phyloP scores from a whole-genome alignment of 2,329 filamentous ascomycete genomes.

The Cadophora malorum region DNA sequence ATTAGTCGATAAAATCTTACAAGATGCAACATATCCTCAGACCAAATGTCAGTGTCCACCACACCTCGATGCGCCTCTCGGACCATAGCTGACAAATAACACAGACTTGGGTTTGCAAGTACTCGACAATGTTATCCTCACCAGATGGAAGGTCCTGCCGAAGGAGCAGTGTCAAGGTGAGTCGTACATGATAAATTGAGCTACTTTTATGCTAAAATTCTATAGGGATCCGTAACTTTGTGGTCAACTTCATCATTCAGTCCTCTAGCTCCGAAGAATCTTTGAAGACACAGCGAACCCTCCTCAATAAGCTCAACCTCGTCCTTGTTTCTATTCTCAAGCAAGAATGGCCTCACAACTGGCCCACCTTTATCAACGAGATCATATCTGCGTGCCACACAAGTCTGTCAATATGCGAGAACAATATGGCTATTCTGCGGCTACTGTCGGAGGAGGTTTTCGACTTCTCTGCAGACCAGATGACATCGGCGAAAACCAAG shows the following conservation, averaged over 20 bases:
- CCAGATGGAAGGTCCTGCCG: constrained; percentile 97
- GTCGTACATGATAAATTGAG: constrained; percentile 6
- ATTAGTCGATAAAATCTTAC: constrained; percentile 94
- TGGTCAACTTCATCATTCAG: constrained; percentile 98
- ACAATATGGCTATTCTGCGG: constrained; percentile 98
- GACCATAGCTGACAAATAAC: constrained; percentile 35
- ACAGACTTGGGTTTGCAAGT: constrained; percentile 93
- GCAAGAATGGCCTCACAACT: constrained; percentile 99
- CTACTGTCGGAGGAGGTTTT: constrained; percentile 98
- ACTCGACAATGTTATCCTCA: constrained; percentile 97
- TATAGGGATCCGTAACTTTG: constrained; percentile 95
- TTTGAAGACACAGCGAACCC: constrained; percentile 81
- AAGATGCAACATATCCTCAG: constrained; percentile 90
- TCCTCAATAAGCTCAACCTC: constrained; percentile 97
- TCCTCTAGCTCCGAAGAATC: constrained; percentile 89
- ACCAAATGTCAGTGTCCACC: constrained; percentile 80
- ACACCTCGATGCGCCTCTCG: constrained; percentile 4
- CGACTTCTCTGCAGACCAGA: constrained; percentile 97
- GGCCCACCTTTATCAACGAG: constrained; percentile 99
- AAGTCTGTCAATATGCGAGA: constrained; percentile 96
- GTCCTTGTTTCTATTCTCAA: constrained; percentile 97
- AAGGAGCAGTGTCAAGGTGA: constrained; percentile 93
- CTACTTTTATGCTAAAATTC: constrained; percentile 35
- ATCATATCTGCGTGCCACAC: constrained; percentile 96
- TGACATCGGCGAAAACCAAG: constrained; percentile 97